Conservation (phyloP, 2,329 filamentous ascomycete species). For the Didymella arachidicola region DNA sequence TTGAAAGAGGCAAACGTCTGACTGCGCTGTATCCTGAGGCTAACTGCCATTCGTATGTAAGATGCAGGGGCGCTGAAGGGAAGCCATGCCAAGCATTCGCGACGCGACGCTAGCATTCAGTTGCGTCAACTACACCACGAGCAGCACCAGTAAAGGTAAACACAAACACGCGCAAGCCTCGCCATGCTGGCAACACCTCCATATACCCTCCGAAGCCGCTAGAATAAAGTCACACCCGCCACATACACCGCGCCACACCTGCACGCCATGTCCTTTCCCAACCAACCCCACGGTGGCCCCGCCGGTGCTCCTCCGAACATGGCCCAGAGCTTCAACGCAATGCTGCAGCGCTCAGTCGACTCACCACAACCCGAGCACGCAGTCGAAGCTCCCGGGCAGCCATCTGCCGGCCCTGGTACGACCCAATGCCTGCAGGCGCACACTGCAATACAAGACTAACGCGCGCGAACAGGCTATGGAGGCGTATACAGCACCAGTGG, state of each 20-base stretch:
- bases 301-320: constrained; percentile 41
- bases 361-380: constrained; percentile 37
- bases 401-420: constrained; percentile 40
- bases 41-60: constrained; percentile 8
- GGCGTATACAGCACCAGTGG: constrained; percentile 50
- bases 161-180: constrained; percentile 31
- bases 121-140: constrained; percentile 18
- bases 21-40: neutral
- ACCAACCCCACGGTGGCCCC: constrained; percentile 43
- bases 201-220: constrained; percentile 33
- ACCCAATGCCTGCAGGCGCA: constrained; percentile 5
- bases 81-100: constrained; percentile 10
- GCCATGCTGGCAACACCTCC: constrained; percentile 41
- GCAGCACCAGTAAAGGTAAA: constrained; percentile 26
- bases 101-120: neutral
- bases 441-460: constrained; percentile 23
- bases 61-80: constrained; percentile 7
- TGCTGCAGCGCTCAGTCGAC: constrained; percentile 49
- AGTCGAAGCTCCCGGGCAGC: constrained; percentile 35
- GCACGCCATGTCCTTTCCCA: constrained; percentile 38
- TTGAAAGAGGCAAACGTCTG: neutral
- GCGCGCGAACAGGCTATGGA: constrained; percentile 40
- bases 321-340: constrained; percentile 47
- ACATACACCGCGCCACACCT: constrained; percentile 2
- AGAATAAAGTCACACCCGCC: constrained; percentile 18